These are phyloP conservation scores for Thalassiosira hispida DNA, from an alignment of 352 stramenopile species.

Conservation along the genomic window DNA sequence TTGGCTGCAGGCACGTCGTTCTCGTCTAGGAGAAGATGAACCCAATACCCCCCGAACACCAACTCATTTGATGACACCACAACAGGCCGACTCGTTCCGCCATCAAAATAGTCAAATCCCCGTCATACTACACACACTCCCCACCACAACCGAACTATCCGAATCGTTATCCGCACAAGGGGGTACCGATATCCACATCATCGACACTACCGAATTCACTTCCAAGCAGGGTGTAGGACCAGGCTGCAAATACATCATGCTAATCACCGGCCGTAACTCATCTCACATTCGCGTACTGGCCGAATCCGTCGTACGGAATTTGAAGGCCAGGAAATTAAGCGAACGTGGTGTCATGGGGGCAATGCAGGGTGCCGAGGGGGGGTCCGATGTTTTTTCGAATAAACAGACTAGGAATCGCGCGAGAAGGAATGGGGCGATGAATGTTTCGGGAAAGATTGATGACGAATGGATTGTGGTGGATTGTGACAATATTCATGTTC, in stretches of 20 bases:
- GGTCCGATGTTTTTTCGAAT: conserved; percentile 38
- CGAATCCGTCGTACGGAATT: conserved; percentile 66
- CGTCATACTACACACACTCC: conserved; percentile 41
- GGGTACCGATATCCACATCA: conserved; percentile 44
- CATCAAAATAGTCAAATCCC: conserved; percentile 53
- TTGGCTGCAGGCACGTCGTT: conserved; percentile 51
- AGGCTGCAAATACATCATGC: conserved; percentile 44
- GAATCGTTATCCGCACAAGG: conserved; percentile 41
- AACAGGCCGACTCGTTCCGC: conserved; percentile 34
- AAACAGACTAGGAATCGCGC: conserved; percentile 38
- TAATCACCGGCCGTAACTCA: conserved; percentile 50
- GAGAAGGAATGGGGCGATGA: conserved; percentile 26
- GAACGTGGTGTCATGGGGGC: conserved; percentile 66
- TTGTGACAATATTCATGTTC: conserved; percentile 80
- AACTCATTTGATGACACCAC: conserved; percentile 35
- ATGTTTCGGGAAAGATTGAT: conserved; percentile 40
- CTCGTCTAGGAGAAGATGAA: conserved; percentile 23
- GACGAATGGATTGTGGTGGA: conserved; percentile 78
- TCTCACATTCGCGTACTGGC: conserved; percentile 60
- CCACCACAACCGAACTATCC: conserved; percentile 50
- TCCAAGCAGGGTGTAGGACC: conserved; percentile 33
- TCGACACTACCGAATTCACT: conserved; percentile 44
- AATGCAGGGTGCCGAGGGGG: conserved; percentile 54
- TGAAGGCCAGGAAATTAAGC: conserved; percentile 69
- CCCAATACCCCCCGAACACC: background rate